Percentiles rank a stretch among this genome's conserved stretches.
Evolutionary conservation across 768 basidiomycete species (phyloP).

Genomic region (Tephrocybe sp.): DNA sequence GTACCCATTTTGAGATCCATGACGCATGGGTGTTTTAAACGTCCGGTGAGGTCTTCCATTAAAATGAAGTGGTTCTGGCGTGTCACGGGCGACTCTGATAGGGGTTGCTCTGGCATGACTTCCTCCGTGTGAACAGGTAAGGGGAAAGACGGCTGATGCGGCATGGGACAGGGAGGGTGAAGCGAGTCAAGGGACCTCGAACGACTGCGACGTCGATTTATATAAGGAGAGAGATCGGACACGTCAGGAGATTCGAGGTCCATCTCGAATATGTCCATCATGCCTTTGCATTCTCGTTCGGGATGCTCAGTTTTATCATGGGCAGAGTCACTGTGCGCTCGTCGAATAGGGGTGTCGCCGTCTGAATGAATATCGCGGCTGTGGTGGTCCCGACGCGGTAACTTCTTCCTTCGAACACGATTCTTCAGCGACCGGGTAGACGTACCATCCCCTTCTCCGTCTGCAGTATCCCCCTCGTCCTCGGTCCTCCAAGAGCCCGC

Average conservation of each 20-base stretch:
- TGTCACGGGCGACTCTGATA: constrained; percentile 49
- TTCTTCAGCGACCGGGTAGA: constrained; percentile 24
- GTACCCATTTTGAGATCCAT: constrained; percentile 99
- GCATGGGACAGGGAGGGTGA: constrained; percentile 18
- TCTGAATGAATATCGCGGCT: constrained; percentile 39
- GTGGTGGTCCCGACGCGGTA: constrained; percentile 39
- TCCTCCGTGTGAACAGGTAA: constrained; percentile 22
- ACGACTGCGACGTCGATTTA: constrained; percentile 43
- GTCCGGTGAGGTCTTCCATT: constrained; percentile 97
- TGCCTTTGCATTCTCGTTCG: constrained; percentile 25
- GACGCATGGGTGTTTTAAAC: constrained; percentile 88
- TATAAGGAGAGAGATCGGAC: constrained; percentile 27
- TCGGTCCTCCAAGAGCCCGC: constrained; percentile 41
- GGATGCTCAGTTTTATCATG: constrained; percentile 33
- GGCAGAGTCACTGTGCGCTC: constrained; percentile 61
- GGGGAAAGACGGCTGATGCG: constrained; percentile 23
- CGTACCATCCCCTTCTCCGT: constrained; percentile 34
- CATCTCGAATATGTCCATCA: constrained; percentile 41
- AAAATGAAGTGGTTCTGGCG: constrained; percentile 97
- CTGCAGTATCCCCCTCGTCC: constrained; percentile 53
- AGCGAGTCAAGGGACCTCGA: constrained; percentile 39
- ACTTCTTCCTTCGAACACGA: constrained; percentile 34
- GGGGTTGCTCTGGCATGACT: constrained; percentile 32
- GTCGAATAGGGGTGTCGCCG: constrained; percentile 42
- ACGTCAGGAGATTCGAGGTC: constrained; percentile 30